These are phyloP conservation scores for Xylaria sp. DNA, from an alignment of 2,329 filamentous ascomycete genomes.

Conservation along the genomic window DNA sequence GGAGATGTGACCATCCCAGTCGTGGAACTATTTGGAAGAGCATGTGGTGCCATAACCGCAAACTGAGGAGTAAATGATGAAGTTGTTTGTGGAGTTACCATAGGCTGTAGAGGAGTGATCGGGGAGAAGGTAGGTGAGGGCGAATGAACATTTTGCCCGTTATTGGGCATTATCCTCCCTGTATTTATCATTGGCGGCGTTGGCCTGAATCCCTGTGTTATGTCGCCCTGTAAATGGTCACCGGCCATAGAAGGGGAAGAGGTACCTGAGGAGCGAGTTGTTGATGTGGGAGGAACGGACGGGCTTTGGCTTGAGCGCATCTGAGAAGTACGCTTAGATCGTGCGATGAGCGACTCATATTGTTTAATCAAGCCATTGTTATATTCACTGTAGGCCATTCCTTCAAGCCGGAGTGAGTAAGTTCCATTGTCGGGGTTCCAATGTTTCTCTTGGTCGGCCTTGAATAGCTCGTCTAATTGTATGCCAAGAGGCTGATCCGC, in stretches of 20 bases:
- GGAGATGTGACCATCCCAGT: constrained; percentile 19
- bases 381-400: constrained; percentile 38
- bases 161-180: constrained; percentile 13
- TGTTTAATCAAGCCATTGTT: constrained; percentile 38
- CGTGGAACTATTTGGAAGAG: constrained; percentile 17
- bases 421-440: constrained; percentile 39
- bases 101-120: not conserved
- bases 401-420: constrained; percentile 29
- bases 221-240: constrained; percentile 21
- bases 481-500: constrained; percentile 50
- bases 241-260: constrained; percentile 17
- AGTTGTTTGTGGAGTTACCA: constrained; percentile 17
- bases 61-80: constrained; percentile 27
- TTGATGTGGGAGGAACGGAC: constrained; percentile 20
- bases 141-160: constrained; percentile 26
- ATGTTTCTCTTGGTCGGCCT: constrained; percentile 51
- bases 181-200: constrained; percentile 18
- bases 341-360: constrained; percentile 38
- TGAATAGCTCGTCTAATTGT: constrained; percentile 53
- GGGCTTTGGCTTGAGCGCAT: constrained; percentile 21
- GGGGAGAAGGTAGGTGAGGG: constrained; percentile 34
- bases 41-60: constrained; percentile 4
- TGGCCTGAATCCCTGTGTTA: constrained; percentile 23
- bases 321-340: constrained; percentile 15
- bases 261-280: constrained; percentile 16